Base-by-base conservation (phyloP, 805 yeast genomes). In the Saturnispora besseyi region DNA sequence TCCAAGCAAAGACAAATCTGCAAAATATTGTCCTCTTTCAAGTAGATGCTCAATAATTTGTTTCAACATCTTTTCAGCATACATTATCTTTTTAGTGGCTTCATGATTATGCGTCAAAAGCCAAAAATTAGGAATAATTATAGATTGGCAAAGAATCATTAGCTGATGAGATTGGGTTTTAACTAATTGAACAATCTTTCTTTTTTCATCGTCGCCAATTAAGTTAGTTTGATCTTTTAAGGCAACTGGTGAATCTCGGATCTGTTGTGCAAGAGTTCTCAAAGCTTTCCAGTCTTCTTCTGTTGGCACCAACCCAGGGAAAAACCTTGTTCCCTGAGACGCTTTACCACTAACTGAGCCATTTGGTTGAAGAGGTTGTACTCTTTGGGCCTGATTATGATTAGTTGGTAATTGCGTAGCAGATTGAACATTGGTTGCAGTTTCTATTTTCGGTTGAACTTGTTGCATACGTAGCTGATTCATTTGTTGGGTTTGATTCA, bases 1-100 rank as follows among this genome's bases (percentile, higher is more conserved):
- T 41, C 79, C 86, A 47, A 87, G 69, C 38, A 86, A 72, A 44
- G 81, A 87, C 13, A 84, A 84, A n/a, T 79, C 78, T 1, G 90
- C 90, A 54, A 81, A 76, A 59, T 76, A 87, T 54, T 78, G 73
- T 11, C 65, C 64, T 5, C 58, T 55, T 32, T 55, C 56, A 51
- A 81, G 76, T 55, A 87, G 70, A 43, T 77, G 81, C 46, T 87
- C 93, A 56, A 82, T 67, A 53, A 87, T 84, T 61, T 82, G 84
- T 59, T 80, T 82, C 41, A 87, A 80, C 82, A 87, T 82, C 53
- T 80, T 75, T 65, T 87, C 82, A 73, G 86, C 78, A 61, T 85
- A 90, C 52, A 89, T 74, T 52, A 89, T 75, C 56, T 86, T 77
- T 59, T 79, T 81, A 1, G 95, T 84, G 9, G 87, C 90, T 45